A percentile compares a stretch with the other conserved stretches of the same genome.
These are phyloP conservation scores for Daldinia sp. DNA, from an alignment of 2,329 filamentous ascomycete species.

Conservation along the genomic window DNA sequence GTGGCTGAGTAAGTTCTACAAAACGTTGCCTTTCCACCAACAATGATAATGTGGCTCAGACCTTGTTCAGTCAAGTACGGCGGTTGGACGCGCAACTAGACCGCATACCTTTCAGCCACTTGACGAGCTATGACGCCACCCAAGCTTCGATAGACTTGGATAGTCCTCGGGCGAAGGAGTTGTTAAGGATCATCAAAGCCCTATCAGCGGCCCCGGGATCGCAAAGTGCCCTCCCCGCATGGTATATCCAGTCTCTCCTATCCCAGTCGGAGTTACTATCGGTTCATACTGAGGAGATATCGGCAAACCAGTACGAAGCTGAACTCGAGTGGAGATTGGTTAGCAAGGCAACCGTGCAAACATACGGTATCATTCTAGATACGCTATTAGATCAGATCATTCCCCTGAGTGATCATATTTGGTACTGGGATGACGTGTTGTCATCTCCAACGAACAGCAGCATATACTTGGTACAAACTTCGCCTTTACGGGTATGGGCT, in stretches of 20 bases:
- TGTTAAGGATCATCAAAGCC: slow-evolving; percentile 73
- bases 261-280: slow-evolving; percentile 66
- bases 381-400: slow-evolving; percentile 84
- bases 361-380: slow-evolving; percentile 81
- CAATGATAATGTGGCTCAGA: slow-evolving; percentile 27
- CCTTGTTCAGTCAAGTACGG: slow-evolving; percentile 62
- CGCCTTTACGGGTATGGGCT: slow-evolving; percentile 76
- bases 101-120: slow-evolving; percentile 62
- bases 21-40: background rate
- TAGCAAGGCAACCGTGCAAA: slow-evolving; percentile 91
- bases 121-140: slow-evolving; percentile 52
- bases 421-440: slow-evolving; percentile 94
- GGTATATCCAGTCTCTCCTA: slow-evolving; percentile 69
- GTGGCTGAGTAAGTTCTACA: slow-evolving; percentile 56
- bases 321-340: slow-evolving; percentile 92
- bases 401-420: slow-evolving; percentile 83
- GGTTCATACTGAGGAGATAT: slow-evolving; percentile 41
- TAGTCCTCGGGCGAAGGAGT: slow-evolving; percentile 64
- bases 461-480: slow-evolving; percentile 86
- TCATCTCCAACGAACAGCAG: slow-evolving; percentile 80
- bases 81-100: slow-evolving; percentile 72
- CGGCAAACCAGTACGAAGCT: slow-evolving; percentile 65
- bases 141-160: slow-evolving; percentile 54
- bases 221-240: slow-evolving; percentile 66
- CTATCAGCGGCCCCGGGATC: slow-evolving; percentile 75